Percentiles rank a stretch among this genome's conserved stretches.
These are phyloP conservation scores for Rhizophagus sp. DNA, from an alignment of 192 early-diverging fungal genomes.

Conservation along the genomic window DNA sequence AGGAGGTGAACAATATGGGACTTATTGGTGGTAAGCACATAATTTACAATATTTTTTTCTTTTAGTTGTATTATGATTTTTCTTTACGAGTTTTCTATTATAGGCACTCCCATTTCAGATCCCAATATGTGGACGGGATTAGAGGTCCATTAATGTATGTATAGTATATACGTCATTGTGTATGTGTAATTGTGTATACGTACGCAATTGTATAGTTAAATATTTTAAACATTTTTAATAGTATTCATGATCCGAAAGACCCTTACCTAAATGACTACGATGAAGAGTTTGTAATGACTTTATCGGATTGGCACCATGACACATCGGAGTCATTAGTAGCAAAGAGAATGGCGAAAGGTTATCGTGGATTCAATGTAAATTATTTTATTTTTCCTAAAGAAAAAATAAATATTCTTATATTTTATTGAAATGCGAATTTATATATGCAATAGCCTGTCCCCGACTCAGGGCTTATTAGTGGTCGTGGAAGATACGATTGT, in stretches of 20 bases:
- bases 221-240: neutral
- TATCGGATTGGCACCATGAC: conserved; percentile 57
- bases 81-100: neutral
- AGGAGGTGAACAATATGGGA: neutral
- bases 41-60: too few species aligned
- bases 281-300: conserved; percentile 55
- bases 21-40: neutral
- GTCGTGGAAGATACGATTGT: neutral
- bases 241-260: conserved; percentile 49
- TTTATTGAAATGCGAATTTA: neutral
- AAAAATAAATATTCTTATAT: too few species aligned
- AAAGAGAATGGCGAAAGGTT: neutral
- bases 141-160: conserved; percentile 55
- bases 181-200: neutral
- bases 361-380: neutral
- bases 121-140: conserved; percentile 73
- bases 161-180: neutral
- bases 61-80: too few species aligned
- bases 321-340: neutral
- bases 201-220: too few species aligned
- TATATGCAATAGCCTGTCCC: neutral
- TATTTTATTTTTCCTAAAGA: neutral
- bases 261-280: conserved; percentile 48
- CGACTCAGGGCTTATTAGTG: neutral
- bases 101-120: conserved; percentile 55